These are phyloP conservation scores for Elsinoe fawcettii DNA, from an alignment of 2,329 filamentous ascomycete genomes.

Conservation along the genomic window DNA sequence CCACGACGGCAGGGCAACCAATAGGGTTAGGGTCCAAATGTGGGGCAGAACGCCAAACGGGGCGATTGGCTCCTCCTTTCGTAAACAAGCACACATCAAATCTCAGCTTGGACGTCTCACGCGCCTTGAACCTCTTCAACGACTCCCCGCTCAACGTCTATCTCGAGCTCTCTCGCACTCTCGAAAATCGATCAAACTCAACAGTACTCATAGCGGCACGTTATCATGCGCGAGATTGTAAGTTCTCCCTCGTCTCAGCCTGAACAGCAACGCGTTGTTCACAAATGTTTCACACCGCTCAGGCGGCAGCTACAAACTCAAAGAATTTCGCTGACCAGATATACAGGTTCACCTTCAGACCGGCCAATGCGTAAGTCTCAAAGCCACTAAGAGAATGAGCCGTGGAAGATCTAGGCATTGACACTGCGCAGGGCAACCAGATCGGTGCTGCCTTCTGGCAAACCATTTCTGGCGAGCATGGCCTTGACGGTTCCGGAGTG, in stretches of 20 bases:
- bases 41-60: no score
- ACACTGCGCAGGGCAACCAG: slow-evolving; percentile 79
- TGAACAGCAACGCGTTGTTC: neutral
- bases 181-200: neutral
- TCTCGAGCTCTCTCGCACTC: slow-evolving; percentile 7
- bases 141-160: slow-evolving; percentile 14
- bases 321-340: slow-evolving; percentile 49
- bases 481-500: slow-evolving; percentile 95
- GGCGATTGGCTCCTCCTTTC: neutral
- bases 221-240: slow-evolving; percentile 63
- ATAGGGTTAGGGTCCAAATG: no score
- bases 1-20: no score
- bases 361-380: slow-evolving; percentile 85
- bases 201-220: slow-evolving; percentile 14
- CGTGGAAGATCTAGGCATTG: slow-evolving; percentile 22
- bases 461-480: slow-evolving; percentile 63
- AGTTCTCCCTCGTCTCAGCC: slow-evolving; percentile 32
- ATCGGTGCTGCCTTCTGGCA: slow-evolving; percentile 99
- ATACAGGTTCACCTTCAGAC: slow-evolving; percentile 97
- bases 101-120: neutral
- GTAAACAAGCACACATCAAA: neutral
- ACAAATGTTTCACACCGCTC: slow-evolving; percentile 36
- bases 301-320: slow-evolving; percentile 13
- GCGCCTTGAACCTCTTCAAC: slow-evolving; percentile 3
- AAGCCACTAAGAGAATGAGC: neutral